Evolutionary conservation across 2,329 filamentous ascomycete genomes (phyloP), one percentile per base, ranked within the genome.

Genomic region (Sarocladiaceae sp.): DNA sequence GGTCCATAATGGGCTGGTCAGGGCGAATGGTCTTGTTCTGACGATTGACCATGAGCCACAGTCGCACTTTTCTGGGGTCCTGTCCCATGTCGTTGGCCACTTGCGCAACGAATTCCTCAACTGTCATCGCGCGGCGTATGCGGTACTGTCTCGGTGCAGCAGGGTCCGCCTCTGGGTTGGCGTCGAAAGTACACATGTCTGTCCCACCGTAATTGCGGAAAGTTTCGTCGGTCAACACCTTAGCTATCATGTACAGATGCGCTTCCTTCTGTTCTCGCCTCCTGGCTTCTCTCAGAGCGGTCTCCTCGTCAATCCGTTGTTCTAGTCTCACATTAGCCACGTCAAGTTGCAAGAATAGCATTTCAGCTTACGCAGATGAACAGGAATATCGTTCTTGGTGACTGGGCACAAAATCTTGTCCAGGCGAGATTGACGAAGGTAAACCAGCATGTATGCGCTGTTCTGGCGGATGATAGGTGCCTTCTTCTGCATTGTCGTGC

Each of bases 361-460:
- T 33, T 33, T 15, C 31, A 15, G 18, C 74, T 68, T 74, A 83
- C 81, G 83, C 43, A 97, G 78, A 67, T 96, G 90, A 43, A 72
- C 61, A 2, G 93, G 94, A 13, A 89, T 87, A 55, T 95, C 84
- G 2, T 85, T 76, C 51, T 84, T 74, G n/a, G 78, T 75, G 29
- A 93, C 85, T 0, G 82, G 78, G 33, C 83, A 79, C 44, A 98
- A 73, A 39, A 97, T 83, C 52, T 86, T 76, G 57, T 95, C 86
- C n/a, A 95, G 66, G 46, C 83, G 80, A 43, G 83, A 85, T 61
- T 95, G 87, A 35, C 93, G 83, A 52, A 98, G 88, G 59, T 98
- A 98, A 2, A 98, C 94, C 72, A 98, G 68, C 93, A 98, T 98
- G 72, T 98, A 98, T 4, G 93, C 94, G 62, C 90, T 98, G 65